Base-by-base conservation (phyloP, 441 rosid genomes). In the Corymbia citriodora region DNA sequence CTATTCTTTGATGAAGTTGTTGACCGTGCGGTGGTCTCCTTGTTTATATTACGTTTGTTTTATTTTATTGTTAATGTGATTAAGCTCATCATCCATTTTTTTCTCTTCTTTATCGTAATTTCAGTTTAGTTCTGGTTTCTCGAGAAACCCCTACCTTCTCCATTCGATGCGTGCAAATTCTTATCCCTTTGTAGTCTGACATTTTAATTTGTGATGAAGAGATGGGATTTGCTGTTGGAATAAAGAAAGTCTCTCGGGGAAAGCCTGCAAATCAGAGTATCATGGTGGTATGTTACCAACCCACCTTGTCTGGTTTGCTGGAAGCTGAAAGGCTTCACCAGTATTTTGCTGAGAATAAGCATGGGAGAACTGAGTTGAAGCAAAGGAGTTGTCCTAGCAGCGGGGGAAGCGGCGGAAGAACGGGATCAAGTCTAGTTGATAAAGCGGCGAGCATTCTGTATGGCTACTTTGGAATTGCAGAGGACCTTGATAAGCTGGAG, bases 211-310 rank as follows among this genome's bases (percentile, higher is more conserved):
- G 54, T 88, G 90, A 90, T 86, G 81, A 88, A 95, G 98, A 92
- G 59, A 90, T 93, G 91, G 97, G 95, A 89, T 86, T 94, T 92
- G 92, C 91, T 87, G 95, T 93, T 53, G 94, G 94, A 10, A 95
- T 95, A 91, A 93, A 94, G 90, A 95, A 65, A 29, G 95, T 96
- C 89, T 91, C 92, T 93, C 92, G 93, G 52, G 97, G 97, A 79
- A 95, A 93, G 59, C 97, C 97, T 61, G 94, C 95, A 9, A 96
- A 96, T 92, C 95, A 95, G 90, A 96, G 96, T 89, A 89, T 95
- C 45, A 92, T 95, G 93, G 90, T 95, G 90, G 95, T 94, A 90
- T 95, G 93, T 91, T 95, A 94, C 91, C 88, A 93, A 88, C 94
- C 95, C 72, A 95, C 96, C 27, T 94, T 96, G 85, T 89, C 96